Base-by-base conservation (phyloP, 306 rosid genomes). In the Cyamopsis tetragonoloba region DNA sequence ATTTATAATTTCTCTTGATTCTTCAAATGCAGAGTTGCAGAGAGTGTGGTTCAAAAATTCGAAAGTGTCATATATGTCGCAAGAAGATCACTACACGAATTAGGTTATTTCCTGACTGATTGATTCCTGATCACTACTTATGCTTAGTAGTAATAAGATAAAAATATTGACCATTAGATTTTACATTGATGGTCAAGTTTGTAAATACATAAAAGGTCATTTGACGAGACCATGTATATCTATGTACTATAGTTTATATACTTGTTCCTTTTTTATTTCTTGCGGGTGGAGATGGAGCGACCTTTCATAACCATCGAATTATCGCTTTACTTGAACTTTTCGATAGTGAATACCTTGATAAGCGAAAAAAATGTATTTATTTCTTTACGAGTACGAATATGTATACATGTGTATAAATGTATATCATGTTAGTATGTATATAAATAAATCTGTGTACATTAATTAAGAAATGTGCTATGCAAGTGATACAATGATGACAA, bases 31-130 rank as follows among this genome's bases (percentile, higher is more conserved):
- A 79, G 83, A 55, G 51, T 13, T 79, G 80, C 46, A 38, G 42
- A 34, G 83, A 68, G 5, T 73, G 83, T 46, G 83, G 83, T 27
- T 26, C 43, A 0, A 73, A 68, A 73, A 67, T 79, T 55, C 66
- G 22, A n/a, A 73, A 56, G 41, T 79, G 83, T 20, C 79, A 63
- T 26, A 71, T 79, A 31, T 79, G 79, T 15, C 42, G 83, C 48
- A 48, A 30, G 58, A 61, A 54, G 44, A 68, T 79, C 58, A 15
- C 10, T 5, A 53, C 0, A 23, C 73, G 73, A 10, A 49, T 68
- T 28, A 54, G 8, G 44, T 28, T 79, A 43, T 79, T 62, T 53
- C 58, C 56, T n/a, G 76, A 47, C 5, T 79, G 51, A 68, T 18
- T 5, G 32, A 58, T 11, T 49, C 8, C 12, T 38, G 30, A 50